These are phyloP conservation scores for Pseudozyma hubeiensis DNA, from an alignment of 1,284 basidiomycete species.

Conservation along the genomic window DNA sequence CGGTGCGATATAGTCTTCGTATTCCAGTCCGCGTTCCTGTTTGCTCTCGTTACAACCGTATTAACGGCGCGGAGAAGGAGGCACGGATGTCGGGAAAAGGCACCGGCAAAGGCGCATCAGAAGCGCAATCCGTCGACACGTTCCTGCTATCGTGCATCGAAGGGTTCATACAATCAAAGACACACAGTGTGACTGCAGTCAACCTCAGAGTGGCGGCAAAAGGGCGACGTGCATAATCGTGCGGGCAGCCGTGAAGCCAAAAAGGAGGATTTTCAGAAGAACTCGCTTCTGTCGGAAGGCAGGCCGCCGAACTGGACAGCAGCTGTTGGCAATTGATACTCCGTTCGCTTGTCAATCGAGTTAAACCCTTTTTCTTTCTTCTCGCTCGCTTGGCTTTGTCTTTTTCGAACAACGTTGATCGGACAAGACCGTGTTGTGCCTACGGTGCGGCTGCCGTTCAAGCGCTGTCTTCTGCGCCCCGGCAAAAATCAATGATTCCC, in stretches of 20 bases:
- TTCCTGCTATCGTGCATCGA: slow-evolving; percentile 33
- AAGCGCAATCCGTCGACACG: slow-evolving; percentile 12
- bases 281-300: slow-evolving; percentile 10
- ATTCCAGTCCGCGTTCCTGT: too few species aligned
- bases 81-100: background rate
- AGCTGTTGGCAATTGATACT: background rate
- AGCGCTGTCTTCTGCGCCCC: background rate
- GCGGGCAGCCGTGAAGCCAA: too few species aligned
- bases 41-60: too few species aligned
- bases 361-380: background rate
- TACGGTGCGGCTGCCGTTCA: background rate
- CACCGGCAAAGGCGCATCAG: background rate
- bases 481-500: background rate
- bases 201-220: background rate
- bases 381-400: background rate
- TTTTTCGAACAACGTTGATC: background rate
- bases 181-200: background rate
- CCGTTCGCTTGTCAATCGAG: background rate
- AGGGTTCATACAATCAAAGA: background rate
- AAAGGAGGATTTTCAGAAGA: slow-evolving; percentile 9
- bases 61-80: too few species aligned
- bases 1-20: too few species aligned
- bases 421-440: background rate
- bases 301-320: slow-evolving; percentile 14
- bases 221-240: slow-evolving; percentile 8